phyloP scores from a whole-genome alignment of 495 filamentous ascomycete species.

The Lasiosphaeria ovina region DNA sequence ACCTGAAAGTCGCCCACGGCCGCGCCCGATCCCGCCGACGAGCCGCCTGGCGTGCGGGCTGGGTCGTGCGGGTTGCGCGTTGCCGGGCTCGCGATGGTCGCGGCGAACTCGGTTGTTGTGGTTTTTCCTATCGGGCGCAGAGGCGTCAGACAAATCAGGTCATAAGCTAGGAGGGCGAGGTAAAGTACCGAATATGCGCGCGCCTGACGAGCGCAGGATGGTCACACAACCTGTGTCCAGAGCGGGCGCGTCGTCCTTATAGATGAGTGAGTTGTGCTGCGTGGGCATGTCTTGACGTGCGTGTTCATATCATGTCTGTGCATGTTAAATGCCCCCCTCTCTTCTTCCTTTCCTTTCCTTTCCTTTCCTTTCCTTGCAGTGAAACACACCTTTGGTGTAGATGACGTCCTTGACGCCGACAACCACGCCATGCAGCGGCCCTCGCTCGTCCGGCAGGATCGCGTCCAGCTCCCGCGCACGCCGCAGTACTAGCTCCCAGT shows the following conservation, averaged over 20 bases:
- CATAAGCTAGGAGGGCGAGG: no score
- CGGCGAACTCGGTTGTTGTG: slow-evolving; percentile 53
- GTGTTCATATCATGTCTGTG: no score
- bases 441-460: slow-evolving; percentile 43
- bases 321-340: no score
- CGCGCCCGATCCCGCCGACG: slow-evolving; percentile 52
- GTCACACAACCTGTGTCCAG: slow-evolving; percentile 45
- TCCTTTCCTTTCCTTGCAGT: no score
- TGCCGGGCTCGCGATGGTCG: slow-evolving; percentile 32
- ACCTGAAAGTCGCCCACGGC: slow-evolving; percentile 52
- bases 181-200: slow-evolving; percentile 41
- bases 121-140: slow-evolving; percentile 34
- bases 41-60: slow-evolving; percentile 51
- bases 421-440: slow-evolving; percentile 53
- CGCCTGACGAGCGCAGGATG: slow-evolving; percentile 45
- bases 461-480: slow-evolving; percentile 51
- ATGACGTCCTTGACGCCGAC: slow-evolving; percentile 60
- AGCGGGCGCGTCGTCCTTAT: slow-evolving; percentile 34
- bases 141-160: no score
- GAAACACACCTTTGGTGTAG: slow-evolving; percentile 41
- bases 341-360: no score
- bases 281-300: slow-evolving; percentile 47
- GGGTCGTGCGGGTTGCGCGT: slow-evolving; percentile 50
- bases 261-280: slow-evolving; percentile 49
- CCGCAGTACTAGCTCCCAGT: neutral